These are phyloP conservation scores for Aspergillus sp. DNA, from an alignment of 2,329 filamentous ascomycete species.

Conservation along the genomic window DNA sequence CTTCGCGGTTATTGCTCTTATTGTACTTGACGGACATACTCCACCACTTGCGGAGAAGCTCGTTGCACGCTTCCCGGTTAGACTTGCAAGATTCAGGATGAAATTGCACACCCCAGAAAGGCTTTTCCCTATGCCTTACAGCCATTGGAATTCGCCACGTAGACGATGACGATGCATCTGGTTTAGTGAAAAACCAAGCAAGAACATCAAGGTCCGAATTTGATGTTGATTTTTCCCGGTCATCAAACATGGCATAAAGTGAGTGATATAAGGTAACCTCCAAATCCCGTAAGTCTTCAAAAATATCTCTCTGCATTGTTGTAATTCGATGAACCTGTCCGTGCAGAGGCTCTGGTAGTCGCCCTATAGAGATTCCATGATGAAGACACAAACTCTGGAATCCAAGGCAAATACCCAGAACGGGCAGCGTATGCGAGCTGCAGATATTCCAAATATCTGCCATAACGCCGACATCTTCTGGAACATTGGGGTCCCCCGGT, in stretches of 20 bases:
- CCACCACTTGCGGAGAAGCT: conserved; percentile 76
- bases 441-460: conserved; percentile 69
- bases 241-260: conserved; percentile 48
- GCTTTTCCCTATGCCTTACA: conserved; percentile 64
- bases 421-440: conserved; percentile 63
- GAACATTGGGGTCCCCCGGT: conserved; percentile 73
- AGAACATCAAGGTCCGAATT: conserved; percentile 50
- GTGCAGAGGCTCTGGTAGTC: conserved; percentile 72
- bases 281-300: conserved; percentile 59
- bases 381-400: conserved; percentile 77
- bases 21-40: conserved; percentile 63
- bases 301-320: conserved; percentile 64
- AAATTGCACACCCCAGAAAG: conserved; percentile 87
- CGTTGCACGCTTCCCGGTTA: conserved; percentile 54
- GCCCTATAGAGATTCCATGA: conserved; percentile 65
- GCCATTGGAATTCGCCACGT: conserved; percentile 67
- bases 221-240: conserved; percentile 20
- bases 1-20: conserved; percentile 26
- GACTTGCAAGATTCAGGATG: conserved; percentile 90
- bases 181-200: conserved; percentile 56
- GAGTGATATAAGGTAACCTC: conserved; percentile 77
- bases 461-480: conserved; percentile 81
- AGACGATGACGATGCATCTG: conserved; percentile 35
- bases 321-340: conserved; percentile 72
- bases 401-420: conserved; percentile 84